Evolutionary conservation across 345 rosid genomes (phyloP).

Genomic region (Eucalyptus albens): DNA sequence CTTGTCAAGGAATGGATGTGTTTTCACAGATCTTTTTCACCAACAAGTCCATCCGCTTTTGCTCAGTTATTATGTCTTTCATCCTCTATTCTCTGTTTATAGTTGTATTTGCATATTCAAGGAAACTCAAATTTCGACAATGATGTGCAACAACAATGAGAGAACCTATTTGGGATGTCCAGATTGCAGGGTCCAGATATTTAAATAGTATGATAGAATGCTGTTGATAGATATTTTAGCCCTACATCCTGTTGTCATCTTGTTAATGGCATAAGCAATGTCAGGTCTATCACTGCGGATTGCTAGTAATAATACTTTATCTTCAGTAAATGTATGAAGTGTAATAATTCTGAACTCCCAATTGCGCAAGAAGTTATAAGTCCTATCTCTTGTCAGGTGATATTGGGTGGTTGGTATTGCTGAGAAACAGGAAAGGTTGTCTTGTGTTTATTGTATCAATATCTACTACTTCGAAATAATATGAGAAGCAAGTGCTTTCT

Average conservation of each 20-base stretch:
- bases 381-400: background rate
- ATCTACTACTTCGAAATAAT: background rate
- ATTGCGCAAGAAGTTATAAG: background rate
- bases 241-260: background rate
- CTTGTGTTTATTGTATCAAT: background rate
- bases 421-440: background rate
- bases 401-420: background rate
- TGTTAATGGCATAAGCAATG: background rate
- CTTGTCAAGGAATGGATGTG: background rate
- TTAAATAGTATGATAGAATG: background rate
- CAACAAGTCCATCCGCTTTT: background rate
- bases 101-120: background rate
- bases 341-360: background rate
- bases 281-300: background rate
- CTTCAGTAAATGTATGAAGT: background rate
- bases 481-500: background rate
- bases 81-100: background rate
- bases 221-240: background rate
- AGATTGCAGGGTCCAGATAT: background rate
- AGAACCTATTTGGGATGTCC: background rate
- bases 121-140: background rate
- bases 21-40: background rate
- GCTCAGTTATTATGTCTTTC: background rate
- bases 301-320: background rate
- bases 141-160: background rate